Percentiles rank a stretch among this genome's conserved stretches.
Evolutionary conservation across 768 basidiomycete genomes (phyloP).

Genomic region (Suillus subaureus): DNA sequence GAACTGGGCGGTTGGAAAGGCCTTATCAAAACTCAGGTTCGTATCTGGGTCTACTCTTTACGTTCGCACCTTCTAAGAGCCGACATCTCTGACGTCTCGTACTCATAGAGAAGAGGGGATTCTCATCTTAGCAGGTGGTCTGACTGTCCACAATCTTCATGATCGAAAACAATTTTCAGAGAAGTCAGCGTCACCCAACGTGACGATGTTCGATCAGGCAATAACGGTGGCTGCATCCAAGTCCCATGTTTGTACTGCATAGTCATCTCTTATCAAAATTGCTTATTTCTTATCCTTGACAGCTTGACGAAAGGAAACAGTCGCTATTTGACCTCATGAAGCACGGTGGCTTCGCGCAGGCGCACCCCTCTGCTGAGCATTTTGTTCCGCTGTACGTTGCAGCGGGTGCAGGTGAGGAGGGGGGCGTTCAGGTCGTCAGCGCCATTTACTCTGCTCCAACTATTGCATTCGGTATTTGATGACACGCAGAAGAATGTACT

Average conservation of each 20-base stretch:
- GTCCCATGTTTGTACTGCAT: constrained; percentile 45
- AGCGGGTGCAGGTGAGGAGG: constrained; percentile 68
- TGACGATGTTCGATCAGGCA: constrained; percentile 61
- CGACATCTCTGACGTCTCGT: not conserved
- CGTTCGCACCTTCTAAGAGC: not conserved
- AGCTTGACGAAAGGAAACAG: constrained; percentile 56
- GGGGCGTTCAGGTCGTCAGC: constrained; percentile 48
- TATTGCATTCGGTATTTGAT: constrained; percentile 62
- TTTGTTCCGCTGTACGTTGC: constrained; percentile 81
- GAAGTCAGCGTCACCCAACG: constrained; percentile 45
- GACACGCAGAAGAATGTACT: constrained; percentile 12
- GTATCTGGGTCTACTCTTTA: constrained; percentile 16
- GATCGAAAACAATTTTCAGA: constrained; percentile 55
- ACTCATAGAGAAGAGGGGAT: constrained; percentile 59
- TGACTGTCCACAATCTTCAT: constrained; percentile 67
- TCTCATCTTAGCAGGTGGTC: constrained; percentile 70
- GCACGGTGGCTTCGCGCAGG: constrained; percentile 63
- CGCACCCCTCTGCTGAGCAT: constrained; percentile 81
- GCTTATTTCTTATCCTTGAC: not conserved
- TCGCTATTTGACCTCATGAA: constrained; percentile 55
- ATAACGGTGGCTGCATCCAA: constrained; percentile 55
- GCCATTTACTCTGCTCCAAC: constrained; percentile 63
- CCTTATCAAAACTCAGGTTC: constrained; percentile 59
- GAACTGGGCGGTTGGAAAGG: constrained; percentile 69
- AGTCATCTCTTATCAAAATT: not conserved